Evolutionary conservation across 768 basidiomycete genomes (phyloP), one percentile per base, ranked within the genome.

Genomic region (Tylopilus cervinicoccineus): DNA sequence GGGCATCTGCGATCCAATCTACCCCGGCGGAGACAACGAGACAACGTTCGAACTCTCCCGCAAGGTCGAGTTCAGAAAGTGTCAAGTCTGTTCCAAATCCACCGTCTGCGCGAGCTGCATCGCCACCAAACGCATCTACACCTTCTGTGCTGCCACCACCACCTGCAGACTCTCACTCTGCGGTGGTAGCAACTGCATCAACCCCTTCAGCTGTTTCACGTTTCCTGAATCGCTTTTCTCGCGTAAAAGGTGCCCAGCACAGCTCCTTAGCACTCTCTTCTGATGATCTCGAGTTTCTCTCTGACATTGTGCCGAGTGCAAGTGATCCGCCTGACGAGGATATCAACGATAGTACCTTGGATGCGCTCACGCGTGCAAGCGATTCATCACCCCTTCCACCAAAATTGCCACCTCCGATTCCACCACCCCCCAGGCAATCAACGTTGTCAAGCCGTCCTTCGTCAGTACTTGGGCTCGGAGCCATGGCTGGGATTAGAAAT

Each of bases 241-340:
- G 81, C 19, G 66, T 67, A 23, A 73, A 69, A 39, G 52, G 61
- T 23, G 48, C 70, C 40, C 67, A 70, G 27, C 72, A 72, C 39
- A 76, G 74, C 43, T 81, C 86, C 26, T 64, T 93, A 28, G 78
- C 88, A 12, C 74, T 94, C 16, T 88, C 88, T 14, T 72, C 79
- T 2, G 83, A 88, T 49, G 93, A 95, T 62, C 73, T 95, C 24
- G 85, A 90, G 54, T 93, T 87, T 61, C 73, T 95, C 17, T 80
- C 79, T 28, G 86, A 83, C 62, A 73, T 71, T 47, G 84, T 79
- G 10, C 84, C 85, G 4, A 77, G 76, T 53, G 75, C 73, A 11
- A 62, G 55, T 41, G 78, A 80, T 47, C 73, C 68, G 14, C 52
- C 53, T 14, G 65, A 67, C 5, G 67, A 68, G 17, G 61, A 66